A percentile compares a stretch with the other conserved stretches of the same genome.
phyloP scores from a whole-genome alignment of 139 green algal species.

The Axilococcus clingmanii region DNA sequence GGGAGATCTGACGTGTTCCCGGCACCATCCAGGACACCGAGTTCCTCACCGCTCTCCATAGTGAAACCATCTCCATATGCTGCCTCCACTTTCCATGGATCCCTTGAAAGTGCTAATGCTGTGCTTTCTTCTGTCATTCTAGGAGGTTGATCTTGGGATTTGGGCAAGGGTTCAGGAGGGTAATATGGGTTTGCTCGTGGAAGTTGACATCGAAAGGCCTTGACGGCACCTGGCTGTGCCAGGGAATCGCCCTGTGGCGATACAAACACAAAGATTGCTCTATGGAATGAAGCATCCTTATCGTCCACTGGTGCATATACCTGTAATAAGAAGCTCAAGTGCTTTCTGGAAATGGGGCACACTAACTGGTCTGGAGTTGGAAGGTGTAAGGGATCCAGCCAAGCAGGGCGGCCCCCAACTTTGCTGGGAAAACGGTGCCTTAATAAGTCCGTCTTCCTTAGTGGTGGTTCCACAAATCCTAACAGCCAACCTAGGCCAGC shows the following conservation, averaged over 20 bases:
- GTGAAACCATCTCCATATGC: neutral
- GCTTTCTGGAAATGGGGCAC: slow-evolving; percentile 32
- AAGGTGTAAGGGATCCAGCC: slow-evolving; percentile 65
- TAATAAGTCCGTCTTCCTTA: slow-evolving; percentile 30
- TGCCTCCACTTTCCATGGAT: slow-evolving; percentile 40
- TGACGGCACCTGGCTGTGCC: slow-evolving; percentile 37
- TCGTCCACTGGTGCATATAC: slow-evolving; percentile 52
- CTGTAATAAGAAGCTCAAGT: slow-evolving; percentile 58
- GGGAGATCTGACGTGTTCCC: neutral
- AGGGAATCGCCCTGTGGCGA: slow-evolving; percentile 45
- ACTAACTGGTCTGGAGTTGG: slow-evolving; percentile 40
- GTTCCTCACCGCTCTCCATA: neutral
- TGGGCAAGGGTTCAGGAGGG: slow-evolving; percentile 35
- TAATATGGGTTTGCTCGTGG: slow-evolving; percentile 67
- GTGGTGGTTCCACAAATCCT: slow-evolving; percentile 37
- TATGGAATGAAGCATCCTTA: slow-evolving; percentile 48
- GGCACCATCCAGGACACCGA: neutral
- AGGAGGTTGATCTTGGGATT: slow-evolving; percentile 24
- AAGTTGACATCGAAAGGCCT: slow-evolving; percentile 74
- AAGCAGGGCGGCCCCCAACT: slow-evolving; percentile 64
- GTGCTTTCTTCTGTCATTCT: slow-evolving; percentile 13
- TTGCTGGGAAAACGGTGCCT: slow-evolving; percentile 72
- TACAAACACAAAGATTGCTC: slow-evolving; percentile 57
- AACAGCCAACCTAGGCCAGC: slow-evolving; percentile 30
- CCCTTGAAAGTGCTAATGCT: slow-evolving; percentile 12